Conservation (phyloP, 2,329 filamentous ascomycete species). For the Daldinia sp. region DNA sequence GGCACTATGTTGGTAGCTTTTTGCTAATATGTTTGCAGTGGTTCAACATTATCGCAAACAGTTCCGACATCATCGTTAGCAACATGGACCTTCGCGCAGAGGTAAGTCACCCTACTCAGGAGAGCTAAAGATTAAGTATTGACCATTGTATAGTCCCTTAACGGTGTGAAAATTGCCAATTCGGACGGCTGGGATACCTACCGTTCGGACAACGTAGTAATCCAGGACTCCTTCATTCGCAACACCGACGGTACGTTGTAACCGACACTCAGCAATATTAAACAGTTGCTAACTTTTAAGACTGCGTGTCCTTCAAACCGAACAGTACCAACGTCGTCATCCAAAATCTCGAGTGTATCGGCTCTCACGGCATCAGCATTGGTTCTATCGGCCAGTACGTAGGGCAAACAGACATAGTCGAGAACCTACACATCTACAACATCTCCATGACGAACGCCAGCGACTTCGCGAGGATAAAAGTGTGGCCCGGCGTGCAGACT, state of each 20-base stretch:
- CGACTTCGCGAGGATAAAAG: conserved; percentile 78
- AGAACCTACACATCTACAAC: conserved; percentile 75
- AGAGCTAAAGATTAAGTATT: neutral
- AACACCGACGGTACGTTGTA: conserved; percentile 67
- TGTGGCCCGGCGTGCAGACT: conserved; percentile 72
- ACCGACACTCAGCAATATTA: neutral
- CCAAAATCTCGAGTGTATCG: conserved; percentile 75
- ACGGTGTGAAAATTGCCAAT: conserved; percentile 68
- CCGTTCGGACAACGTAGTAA: conserved; percentile 70
- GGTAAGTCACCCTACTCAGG: conserved; percentile 11
- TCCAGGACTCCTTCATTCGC: conserved; percentile 73
- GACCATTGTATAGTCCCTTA: conserved; percentile 46
- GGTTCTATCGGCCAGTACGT: conserved; percentile 77
- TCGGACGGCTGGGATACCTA: conserved; percentile 76
- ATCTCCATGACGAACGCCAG: conserved; percentile 69
- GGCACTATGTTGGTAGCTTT: neutral
- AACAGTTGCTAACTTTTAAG: conserved; percentile 44
- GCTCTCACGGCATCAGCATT: conserved; percentile 79
- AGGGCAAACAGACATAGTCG: conserved; percentile 73
- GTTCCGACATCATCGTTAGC: conserved; percentile 71
- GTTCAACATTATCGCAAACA: conserved; percentile 76
- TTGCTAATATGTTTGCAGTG: conserved; percentile 59
- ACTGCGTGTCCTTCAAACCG: conserved; percentile 81
- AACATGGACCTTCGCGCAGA: conserved; percentile 69
- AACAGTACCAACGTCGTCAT: conserved; percentile 77